Conservation (phyloP, 768 basidiomycete genomes). For the Kwoniella pini region DNA sequence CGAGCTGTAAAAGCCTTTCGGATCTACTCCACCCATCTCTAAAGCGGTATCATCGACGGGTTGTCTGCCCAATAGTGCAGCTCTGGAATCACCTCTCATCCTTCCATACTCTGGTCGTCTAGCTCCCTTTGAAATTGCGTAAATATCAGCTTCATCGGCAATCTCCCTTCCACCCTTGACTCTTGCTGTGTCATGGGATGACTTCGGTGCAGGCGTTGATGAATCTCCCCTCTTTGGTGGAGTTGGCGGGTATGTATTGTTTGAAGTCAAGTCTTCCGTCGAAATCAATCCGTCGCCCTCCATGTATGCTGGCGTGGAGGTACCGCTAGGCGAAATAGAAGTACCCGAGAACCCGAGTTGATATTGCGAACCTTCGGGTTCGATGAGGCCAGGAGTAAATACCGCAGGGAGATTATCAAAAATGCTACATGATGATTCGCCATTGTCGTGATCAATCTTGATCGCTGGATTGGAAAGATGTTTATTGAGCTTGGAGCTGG, state of each 20-base stretch:
- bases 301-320: constrained; percentile 9
- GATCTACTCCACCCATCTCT: constrained; percentile 8
- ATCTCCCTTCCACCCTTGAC: constrained; percentile 33
- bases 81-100: constrained; percentile 42
- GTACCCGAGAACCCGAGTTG: neutral
- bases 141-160: constrained; percentile 45
- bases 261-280: constrained; percentile 3
- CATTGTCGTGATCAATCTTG: constrained; percentile 7
- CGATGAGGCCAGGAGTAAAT: constrained; percentile 7
- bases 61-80: constrained; percentile 37
- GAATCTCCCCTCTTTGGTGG: constrained; percentile 16
- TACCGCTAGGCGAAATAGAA: constrained; percentile 4
- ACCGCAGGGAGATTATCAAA: constrained; percentile 13
- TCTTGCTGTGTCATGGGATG: neutral
- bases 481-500: neutral
- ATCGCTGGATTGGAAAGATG: constrained; percentile 4
- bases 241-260: constrained; percentile 14
- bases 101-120: constrained; percentile 38
- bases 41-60: constrained; percentile 25
- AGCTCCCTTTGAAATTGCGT: constrained; percentile 33
- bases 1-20: neutral
- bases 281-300: constrained; percentile 8
- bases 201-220: constrained; percentile 3
- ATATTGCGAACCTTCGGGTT: neutral
- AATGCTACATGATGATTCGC: neutral